These are phyloP conservation scores for Serendipita sp. DNA, from an alignment of 768 basidiomycete genomes.

Conservation along the genomic window DNA sequence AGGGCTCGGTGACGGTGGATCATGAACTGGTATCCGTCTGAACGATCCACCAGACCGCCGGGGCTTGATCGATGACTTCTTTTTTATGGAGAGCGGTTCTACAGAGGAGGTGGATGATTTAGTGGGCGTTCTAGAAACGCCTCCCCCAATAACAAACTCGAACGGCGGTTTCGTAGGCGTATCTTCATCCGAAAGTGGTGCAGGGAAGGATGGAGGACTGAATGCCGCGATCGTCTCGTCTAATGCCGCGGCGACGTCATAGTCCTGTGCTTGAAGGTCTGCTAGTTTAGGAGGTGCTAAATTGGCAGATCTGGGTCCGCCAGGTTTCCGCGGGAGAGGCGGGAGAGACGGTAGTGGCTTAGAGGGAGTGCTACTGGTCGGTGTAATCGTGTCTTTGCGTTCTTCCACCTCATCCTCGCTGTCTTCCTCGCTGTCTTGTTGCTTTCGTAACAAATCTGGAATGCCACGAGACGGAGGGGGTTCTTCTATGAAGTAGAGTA, in stretches of 20 bases:
- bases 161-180: constrained; percentile 11
- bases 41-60: neutral
- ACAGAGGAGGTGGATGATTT: constrained; percentile 31
- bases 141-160: constrained; percentile 54
- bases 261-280: constrained; percentile 18
- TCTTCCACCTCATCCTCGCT: too few relatives aligned
- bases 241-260: constrained; percentile 23
- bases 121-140: constrained; percentile 40
- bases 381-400: neutral
- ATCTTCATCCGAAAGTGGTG: neutral
- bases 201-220: neutral
- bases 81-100: constrained; percentile 73
- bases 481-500: constrained; percentile 31
- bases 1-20: neutral
- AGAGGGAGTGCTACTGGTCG: neutral
- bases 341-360: neutral
- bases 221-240: constrained; percentile 23
- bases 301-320: constrained; percentile 31
- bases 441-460: neutral
- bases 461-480: constrained; percentile 29
- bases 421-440: neutral
- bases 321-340: neutral
- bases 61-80: constrained; percentile 43
- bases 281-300: constrained; percentile 25
- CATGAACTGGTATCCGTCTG: neutral